Evolutionary conservation across 106 monocot species (phyloP).

Genomic region (Alisma plantagoaquatica): DNA sequence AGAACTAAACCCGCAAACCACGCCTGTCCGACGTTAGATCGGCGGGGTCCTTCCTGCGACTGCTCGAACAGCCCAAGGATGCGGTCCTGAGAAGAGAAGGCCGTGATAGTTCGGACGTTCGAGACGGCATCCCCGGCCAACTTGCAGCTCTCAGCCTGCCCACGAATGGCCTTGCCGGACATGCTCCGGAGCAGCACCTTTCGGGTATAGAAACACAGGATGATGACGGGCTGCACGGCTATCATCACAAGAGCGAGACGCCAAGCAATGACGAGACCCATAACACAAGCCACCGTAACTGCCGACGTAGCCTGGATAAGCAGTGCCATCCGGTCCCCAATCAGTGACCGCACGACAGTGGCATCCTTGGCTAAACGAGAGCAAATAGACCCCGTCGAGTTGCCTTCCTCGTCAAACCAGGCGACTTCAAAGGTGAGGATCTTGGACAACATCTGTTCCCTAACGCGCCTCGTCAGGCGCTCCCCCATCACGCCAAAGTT

Average conservation of each 20-base stretch:
- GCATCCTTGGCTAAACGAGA: slow-evolving; percentile 32
- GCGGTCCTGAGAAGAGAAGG: slow-evolving; percentile 48
- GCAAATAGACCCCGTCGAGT: slow-evolving; percentile 31
- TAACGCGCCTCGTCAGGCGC: slow-evolving; percentile 27
- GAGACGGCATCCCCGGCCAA: slow-evolving; percentile 38
- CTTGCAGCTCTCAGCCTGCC: slow-evolving; percentile 43
- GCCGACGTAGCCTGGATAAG: slow-evolving; percentile 34
- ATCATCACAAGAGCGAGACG: slow-evolving; percentile 37
- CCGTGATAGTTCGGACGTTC: slow-evolving; percentile 38
- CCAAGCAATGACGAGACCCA: slow-evolving; percentile 47
- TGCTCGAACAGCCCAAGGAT: slow-evolving; percentile 38
- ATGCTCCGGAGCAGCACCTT: slow-evolving; percentile 32
- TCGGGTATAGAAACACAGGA: slow-evolving; percentile 30
- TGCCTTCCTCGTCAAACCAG: slow-evolving; percentile 38
- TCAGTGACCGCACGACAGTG: slow-evolving; percentile 33
- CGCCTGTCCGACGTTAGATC: slow-evolving; percentile 25
- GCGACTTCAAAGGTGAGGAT: slow-evolving; percentile 34
- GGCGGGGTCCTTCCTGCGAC: slow-evolving; percentile 24
- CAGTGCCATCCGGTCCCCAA: slow-evolving; percentile 46
- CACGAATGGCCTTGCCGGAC: slow-evolving; percentile 29
- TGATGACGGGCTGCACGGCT: slow-evolving; percentile 35
- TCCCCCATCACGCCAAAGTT: slow-evolving; percentile 37
- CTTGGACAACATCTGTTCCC: slow-evolving; percentile 28
- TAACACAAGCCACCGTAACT: slow-evolving; percentile 24
- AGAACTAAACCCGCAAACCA: slow-evolving; percentile 44